A percentile compares a stretch with the other conserved stretches of the same genome.
phyloP scores from a whole-genome alignment of 192 early-diverging fungal genomes.

The Mortierella claussenii region DNA sequence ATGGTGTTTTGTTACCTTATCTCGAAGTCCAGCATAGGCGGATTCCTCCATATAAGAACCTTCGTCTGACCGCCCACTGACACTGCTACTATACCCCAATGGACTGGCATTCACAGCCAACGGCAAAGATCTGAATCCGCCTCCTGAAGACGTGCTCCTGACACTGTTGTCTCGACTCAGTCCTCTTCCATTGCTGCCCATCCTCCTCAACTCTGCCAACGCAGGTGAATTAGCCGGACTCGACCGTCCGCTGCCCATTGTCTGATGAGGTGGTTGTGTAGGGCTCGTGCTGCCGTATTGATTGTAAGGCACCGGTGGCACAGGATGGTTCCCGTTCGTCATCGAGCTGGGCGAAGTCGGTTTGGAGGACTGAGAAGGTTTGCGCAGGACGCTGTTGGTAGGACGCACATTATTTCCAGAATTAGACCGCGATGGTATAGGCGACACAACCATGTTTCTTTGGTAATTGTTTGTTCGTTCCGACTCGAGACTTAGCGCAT shows the following conservation, averaged over 20 bases:
- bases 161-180: constrained; percentile 28
- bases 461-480: constrained; percentile 5
- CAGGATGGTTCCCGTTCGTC: neutral
- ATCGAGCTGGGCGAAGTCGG: neutral
- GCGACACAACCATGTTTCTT: neutral
- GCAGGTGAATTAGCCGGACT: neutral
- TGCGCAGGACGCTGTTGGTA: constrained; percentile 8
- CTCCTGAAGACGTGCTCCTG: constrained; percentile 11
- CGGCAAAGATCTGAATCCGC: constrained; percentile 1
- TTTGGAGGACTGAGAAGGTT: constrained; percentile 9
- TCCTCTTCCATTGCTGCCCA: constrained; percentile 22
- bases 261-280: neutral
- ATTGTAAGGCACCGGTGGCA: constrained; percentile 10
- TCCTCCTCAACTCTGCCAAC: constrained; percentile 15
- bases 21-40: constrained; percentile 26
- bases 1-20: constrained; percentile 23
- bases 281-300: constrained; percentile 10
- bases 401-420: constrained; percentile 8
- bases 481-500: constrained; percentile 16
- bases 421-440: constrained; percentile 16
- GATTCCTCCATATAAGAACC: constrained; percentile 24
- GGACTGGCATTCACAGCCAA: constrained; percentile 9
- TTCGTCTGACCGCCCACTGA: constrained; percentile 21
- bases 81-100: constrained; percentile 17
- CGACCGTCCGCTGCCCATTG: neutral